Percentiles rank a stretch among this genome's conserved stretches.
phyloP scores from a whole-genome alignment of 345 rosid species.

The Clarkia xantiana region DNA sequence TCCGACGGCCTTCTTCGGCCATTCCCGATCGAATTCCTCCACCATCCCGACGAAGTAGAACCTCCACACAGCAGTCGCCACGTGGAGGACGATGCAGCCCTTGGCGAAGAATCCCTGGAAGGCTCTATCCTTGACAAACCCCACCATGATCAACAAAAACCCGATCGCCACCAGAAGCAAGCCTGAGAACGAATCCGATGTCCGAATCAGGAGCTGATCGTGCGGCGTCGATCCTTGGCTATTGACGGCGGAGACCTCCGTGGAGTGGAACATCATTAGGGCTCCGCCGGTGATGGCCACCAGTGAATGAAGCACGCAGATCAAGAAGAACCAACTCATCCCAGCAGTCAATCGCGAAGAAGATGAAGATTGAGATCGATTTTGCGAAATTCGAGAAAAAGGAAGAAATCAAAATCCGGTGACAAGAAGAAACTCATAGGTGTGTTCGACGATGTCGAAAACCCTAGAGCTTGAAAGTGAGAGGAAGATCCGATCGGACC shows the following conservation, averaged over 20 bases:
- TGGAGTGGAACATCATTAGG: conserved; percentile 69
- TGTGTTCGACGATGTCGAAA: no score
- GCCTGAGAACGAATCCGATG: conserved; percentile 82
- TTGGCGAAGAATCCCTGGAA: conserved; percentile 74
- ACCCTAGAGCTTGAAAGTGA: no score
- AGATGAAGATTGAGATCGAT: no score
- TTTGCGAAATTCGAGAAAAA: no score
- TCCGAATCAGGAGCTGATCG: conserved; percentile 75
- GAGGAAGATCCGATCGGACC: no score
- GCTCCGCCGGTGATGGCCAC: conserved; percentile 63
- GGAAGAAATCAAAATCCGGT: no score
- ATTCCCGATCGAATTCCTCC: conserved; percentile 61
- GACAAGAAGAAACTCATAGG: no score
- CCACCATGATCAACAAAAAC: conserved; percentile 59
- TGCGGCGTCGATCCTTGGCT: conserved; percentile 82
- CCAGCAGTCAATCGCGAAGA: conserved; percentile 24
- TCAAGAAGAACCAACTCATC: conserved; percentile 26
- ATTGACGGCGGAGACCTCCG: conserved; percentile 51
- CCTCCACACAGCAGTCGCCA: conserved; percentile 67
- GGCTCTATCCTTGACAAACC: conserved; percentile 64
- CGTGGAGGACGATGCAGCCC: conserved; percentile 65
- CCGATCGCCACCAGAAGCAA: conserved; percentile 72
- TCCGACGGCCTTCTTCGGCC: conserved; percentile 56
- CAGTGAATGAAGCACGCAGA: conserved; percentile 60
- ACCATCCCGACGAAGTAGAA: conserved; percentile 48